Base-by-base conservation (phyloP, 192 early-diverging fungal genomes). In the Podila epigama region DNA sequence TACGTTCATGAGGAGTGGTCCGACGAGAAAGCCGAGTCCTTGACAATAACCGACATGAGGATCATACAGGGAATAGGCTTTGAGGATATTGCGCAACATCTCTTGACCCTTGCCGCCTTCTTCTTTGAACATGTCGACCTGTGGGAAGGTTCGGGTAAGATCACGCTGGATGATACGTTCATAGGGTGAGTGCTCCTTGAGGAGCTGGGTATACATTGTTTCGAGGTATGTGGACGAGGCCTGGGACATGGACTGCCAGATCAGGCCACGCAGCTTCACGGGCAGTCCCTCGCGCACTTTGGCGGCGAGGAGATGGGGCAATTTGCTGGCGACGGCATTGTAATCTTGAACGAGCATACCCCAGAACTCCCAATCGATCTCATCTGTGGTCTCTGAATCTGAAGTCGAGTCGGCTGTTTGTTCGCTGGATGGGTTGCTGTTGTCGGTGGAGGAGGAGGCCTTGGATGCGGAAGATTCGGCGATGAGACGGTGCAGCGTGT, bases 41-140 rank as follows among this genome's bases (percentile, higher is more conserved):
- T 99, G 97, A 80, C 97, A 99, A 65, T 99, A 99, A 4, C 97
- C 97, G 33, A 99, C 92, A 69, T 96, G 91, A 16, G 90, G 81
- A 71, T 99, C 97, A 72, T 95, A 99, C 34, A 98, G 77, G 48
- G 91, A 92, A 68, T 99, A 99, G 9, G 96, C 96, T 81, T 93
- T 95, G 33, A 97, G 80, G 20, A 99, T 87, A 63, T 93, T 89
- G 71, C 92, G 92, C 81, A 99, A 84, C 52, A 87, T 85, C 59
- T 89, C 88, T 83, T 99, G 97, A 16, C 95, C 96, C 35, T 92
- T 86, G 29, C 94, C 96, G 31, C 84, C 87, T 57, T 91, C 88
- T 52, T 92, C 81, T 58, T 89, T 86, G 65, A 99, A 99, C 83
- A 94, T 92, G 18, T 91, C 90, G 33, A 95, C 87, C 37, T 86